Base-by-base conservation (phyloP, 768 basidiomycete genomes). In the Mycena chlorophos region DNA sequence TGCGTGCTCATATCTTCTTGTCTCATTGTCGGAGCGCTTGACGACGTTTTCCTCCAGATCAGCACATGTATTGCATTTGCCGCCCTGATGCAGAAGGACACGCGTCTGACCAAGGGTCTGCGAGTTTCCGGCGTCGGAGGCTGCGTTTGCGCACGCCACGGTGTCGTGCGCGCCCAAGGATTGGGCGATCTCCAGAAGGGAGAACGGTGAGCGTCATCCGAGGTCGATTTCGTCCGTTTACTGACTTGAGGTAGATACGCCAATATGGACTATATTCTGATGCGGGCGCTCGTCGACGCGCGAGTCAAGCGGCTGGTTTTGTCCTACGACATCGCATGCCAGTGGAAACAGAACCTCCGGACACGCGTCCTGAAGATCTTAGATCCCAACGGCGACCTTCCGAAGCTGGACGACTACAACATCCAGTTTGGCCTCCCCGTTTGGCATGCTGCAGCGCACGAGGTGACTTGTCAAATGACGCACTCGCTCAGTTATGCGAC, bases 301-400 rank as follows among this genome's bases (percentile, higher is more conserved):
- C 17, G 16, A 0, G 17, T 60, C 1, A 19, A 51, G 20, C 17
- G 6, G 10, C 14, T 63, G 0, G 19, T 34, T 0, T 23, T 64
- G 2, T 62, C 62, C 0, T 69, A 69, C 38, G 65, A 69, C 46
- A 68, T 69, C 13, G 65, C 58, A 3, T 69, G 68, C 48, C 65
- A 69, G 29, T 69, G 59, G 45, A 25, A 56, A 12, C 30, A 57
- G 0, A 30, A 54, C 10, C 25, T 55, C 1, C 17, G 8, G 14
- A 28, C 4, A 17, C 55, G 61, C 14, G 38, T 29, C 13, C 25
- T 37, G 5, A 30, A 40, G 1, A 51, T 64, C 14, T 2, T 17
- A 4, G 52, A 47, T 13, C 1, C 20, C 17, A 3, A 27, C 38
- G 0, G 4, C 38, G 1, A 14, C 48, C 4, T 26, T 12, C 34